phyloP scores from a whole-genome alignment of 148 eudicot species.

The Agrostemma githago region DNA sequence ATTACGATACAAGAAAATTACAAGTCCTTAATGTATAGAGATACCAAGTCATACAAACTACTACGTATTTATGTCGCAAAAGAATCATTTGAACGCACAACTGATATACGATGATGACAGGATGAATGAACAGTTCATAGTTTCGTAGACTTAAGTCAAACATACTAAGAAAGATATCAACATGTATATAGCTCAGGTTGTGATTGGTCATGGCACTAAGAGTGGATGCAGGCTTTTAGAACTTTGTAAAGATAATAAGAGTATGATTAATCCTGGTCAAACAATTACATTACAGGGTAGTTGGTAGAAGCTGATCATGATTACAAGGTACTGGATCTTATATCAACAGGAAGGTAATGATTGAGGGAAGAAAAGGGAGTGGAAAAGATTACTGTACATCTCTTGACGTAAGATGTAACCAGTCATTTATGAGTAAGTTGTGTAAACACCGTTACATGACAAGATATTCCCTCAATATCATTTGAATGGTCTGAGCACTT shows the following conservation, averaged over 20 bases:
- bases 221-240: not conserved
- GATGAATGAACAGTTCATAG: not conserved
- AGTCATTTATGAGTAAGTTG: not conserved
- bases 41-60: no score
- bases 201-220: not conserved
- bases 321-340: not conserved
- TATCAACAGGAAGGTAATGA: not conserved
- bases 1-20: not conserved
- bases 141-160: not conserved
- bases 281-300: not conserved
- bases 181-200: not conserved
- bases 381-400: not conserved
- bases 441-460: not conserved
- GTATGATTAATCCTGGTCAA: not conserved
- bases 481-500: slow-evolving; percentile 9
- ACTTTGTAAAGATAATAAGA: not conserved
- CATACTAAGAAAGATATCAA: not conserved
- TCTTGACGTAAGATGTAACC: not conserved
- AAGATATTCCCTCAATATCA: not conserved
- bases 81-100: not conserved
- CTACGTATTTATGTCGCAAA: not conserved
- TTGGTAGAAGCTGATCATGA: not conserved
- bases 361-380: not conserved
- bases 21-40: not conserved
- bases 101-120: not conserved